These are phyloP conservation scores for Fragilariopsis cylindrus DNA, from an alignment of 108 stramenopile species.

Conservation along the genomic window DNA sequence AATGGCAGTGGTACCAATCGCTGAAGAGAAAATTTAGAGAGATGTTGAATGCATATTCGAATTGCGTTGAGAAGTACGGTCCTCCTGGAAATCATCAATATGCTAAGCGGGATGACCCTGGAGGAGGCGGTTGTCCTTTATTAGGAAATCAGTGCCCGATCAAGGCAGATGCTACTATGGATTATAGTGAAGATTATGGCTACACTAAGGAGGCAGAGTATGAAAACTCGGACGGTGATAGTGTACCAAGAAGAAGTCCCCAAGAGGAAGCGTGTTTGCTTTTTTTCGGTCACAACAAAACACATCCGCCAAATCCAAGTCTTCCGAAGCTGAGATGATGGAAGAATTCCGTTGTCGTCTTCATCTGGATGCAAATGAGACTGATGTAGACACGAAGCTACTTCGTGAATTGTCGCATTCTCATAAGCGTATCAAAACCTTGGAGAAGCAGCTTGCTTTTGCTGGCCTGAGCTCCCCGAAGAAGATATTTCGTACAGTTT, in stretches of 20 bases:
- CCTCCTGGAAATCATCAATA: slow-evolving; percentile 43
- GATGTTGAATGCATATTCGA: slow-evolving; percentile 25
- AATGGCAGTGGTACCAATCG: slow-evolving; percentile 34
- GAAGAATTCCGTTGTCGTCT: slow-evolving; percentile 13
- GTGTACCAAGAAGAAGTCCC: neutral
- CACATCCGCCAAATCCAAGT: neutral
- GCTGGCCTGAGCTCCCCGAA: slow-evolving; percentile 42
- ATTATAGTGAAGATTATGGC: slow-evolving; percentile 41
- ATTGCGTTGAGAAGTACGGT: slow-evolving; percentile 34
- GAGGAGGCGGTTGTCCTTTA: slow-evolving; percentile 31
- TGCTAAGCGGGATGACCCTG: slow-evolving; percentile 33
- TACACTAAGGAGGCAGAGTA: slow-evolving; percentile 34
- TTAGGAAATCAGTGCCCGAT: slow-evolving; percentile 46
- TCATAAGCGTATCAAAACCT: slow-evolving; percentile 28
- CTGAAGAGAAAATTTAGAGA: slow-evolving; percentile 43
- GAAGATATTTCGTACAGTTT: slow-evolving; percentile 55
- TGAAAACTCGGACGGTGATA: slow-evolving; percentile 4
- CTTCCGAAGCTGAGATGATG: slow-evolving; percentile 28
- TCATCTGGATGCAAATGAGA: slow-evolving; percentile 11
- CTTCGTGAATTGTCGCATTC: slow-evolving; percentile 33
- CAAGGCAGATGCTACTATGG: slow-evolving; percentile 27
- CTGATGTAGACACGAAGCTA: slow-evolving; percentile 28
- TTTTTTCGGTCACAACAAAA: neutral
- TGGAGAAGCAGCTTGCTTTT: slow-evolving; percentile 49
- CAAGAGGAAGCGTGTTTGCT: neutral